A percentile compares a stretch with the other conserved stretches of the same genome.
These are phyloP conservation scores for Paramecium biaurelia DNA, from an alignment of 73 alveolate species.

Conservation along the genomic window DNA sequence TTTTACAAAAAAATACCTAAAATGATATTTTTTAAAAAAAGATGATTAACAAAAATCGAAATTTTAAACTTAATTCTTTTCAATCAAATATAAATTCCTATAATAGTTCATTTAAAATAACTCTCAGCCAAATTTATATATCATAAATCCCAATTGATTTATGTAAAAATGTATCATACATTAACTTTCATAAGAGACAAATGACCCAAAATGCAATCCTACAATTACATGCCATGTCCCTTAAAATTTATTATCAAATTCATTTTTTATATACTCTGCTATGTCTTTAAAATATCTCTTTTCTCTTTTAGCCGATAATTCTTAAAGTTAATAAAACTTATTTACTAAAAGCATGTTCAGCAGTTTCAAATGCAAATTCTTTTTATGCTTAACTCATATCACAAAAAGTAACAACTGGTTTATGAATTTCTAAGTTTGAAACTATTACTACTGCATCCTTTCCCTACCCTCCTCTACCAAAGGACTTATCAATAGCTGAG, in stretches of 20 bases:
- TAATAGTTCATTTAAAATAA: neutral
- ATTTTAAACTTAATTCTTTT: neutral
- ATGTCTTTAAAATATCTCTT: conserved; percentile 56
- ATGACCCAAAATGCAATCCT: conserved; percentile 52
- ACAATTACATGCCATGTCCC: conserved; percentile 69
- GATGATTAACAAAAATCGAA: neutral
- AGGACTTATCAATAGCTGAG: conserved; percentile 23
- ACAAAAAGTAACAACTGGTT: conserved; percentile 62
- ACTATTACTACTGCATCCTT: conserved; percentile 29
- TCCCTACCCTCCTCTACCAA: conserved; percentile 27
- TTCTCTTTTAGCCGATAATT: conserved; percentile 28
- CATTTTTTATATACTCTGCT: conserved; percentile 55
- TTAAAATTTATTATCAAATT: conserved; percentile 59
- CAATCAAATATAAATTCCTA: neutral
- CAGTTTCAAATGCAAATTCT: conserved; percentile 67
- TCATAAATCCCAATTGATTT: conserved; percentile 46
- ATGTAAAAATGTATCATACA: conserved; percentile 41
- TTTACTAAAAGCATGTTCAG: conserved; percentile 60
- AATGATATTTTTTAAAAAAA: neutral
- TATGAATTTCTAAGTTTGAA: conserved; percentile 42
- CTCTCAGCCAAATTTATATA: conserved; percentile 51
- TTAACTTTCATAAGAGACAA: conserved; percentile 16
- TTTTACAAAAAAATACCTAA: neutral
- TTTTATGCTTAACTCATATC: conserved; percentile 56
- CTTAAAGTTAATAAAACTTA: neutral